Percentiles rank a stretch among this genome's conserved stretches.
Conservation (phyloP, 176 grass and related monocot genomes). For the Saccharum spontaneum region DNA sequence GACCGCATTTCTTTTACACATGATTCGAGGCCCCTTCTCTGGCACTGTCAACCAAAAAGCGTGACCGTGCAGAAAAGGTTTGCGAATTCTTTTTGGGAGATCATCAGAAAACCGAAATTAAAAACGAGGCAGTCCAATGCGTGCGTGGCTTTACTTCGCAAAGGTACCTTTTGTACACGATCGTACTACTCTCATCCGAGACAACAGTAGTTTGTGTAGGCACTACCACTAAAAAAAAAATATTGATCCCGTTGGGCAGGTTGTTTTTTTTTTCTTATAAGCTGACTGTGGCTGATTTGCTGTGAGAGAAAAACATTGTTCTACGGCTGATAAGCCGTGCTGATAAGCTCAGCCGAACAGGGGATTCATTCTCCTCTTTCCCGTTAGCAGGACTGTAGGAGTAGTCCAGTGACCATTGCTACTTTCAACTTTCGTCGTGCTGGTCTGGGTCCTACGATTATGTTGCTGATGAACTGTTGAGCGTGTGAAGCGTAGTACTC, state of each 20-base stretch:
- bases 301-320: too few relatives aligned
- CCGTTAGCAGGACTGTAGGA: too few relatives aligned
- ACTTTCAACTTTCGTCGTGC: neutral
- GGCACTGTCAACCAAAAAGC: constrained; percentile 24
- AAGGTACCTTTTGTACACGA: constrained; percentile 12
- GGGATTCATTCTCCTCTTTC: too few relatives aligned
- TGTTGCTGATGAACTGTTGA: neutral
- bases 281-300: too few relatives aligned
- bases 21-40: neutral
- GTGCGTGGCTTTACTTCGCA: neutral
- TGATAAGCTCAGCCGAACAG: too few relatives aligned
- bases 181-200: neutral
- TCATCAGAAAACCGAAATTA: neutral
- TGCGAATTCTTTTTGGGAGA: constrained; percentile 17
- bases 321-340: too few relatives aligned
- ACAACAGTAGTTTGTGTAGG: neutral
- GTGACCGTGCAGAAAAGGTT: constrained; percentile 1
- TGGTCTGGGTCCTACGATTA: neutral
- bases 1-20: constrained; percentile 23
- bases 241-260: too few relatives aligned
- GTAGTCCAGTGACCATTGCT: neutral
- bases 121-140: neutral
- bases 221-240: neutral
- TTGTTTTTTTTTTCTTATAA: too few relatives aligned
- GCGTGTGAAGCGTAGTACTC: constrained; percentile 10